Conservation (phyloP, 257 asterid genomes). For the Solanum medicagineum region DNA sequence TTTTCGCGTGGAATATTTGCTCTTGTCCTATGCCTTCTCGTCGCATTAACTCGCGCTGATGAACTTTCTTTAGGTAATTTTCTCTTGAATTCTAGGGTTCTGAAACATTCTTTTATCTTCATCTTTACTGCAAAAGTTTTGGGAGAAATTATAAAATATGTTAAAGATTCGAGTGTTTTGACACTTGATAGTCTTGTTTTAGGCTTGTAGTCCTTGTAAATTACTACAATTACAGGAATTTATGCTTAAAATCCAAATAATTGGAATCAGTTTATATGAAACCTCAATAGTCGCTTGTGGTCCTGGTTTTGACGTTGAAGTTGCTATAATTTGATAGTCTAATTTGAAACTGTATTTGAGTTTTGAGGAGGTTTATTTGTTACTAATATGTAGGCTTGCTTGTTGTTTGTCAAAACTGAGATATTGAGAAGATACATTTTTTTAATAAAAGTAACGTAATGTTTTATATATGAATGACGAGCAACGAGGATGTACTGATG, state of each 20-base stretch:
- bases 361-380: background rate
- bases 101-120: background rate
- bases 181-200: background rate
- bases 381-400: background rate
- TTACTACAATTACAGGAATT: background rate
- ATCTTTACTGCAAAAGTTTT: background rate
- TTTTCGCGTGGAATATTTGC: background rate
- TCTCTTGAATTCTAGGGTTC: conserved; percentile 13
- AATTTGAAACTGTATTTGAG: background rate
- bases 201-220: background rate
- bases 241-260: background rate
- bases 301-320: background rate
- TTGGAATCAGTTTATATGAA: background rate
- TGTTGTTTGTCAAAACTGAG: background rate
- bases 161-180: background rate
- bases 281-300: too few relatives aligned
- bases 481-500: background rate
- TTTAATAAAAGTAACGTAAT: background rate
- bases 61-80: conserved; percentile 44
- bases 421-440: background rate
- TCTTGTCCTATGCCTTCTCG: conserved; percentile 16
- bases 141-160: background rate
- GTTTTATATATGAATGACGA: background rate
- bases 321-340: background rate
- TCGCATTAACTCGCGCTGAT: conserved; percentile 17